Conservation (phyloP, 164 flowering plant genomes). For the Amborella trichopoda region DNA sequence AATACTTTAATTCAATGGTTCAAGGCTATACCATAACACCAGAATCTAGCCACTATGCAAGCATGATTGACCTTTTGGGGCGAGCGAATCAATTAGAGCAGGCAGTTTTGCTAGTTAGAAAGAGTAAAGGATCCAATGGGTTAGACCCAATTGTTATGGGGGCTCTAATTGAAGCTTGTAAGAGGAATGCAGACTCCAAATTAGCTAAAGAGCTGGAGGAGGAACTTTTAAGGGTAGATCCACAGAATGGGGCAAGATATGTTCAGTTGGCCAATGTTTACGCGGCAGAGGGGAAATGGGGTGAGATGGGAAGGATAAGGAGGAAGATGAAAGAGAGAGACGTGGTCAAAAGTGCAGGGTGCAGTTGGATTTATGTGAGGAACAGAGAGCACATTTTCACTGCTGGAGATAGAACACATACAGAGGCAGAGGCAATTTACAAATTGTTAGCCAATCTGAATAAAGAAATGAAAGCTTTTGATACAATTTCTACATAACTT, state of each 20-base stretch:
- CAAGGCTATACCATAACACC: conserved; percentile 38
- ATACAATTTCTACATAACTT: no score
- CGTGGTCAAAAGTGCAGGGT: conserved; percentile 54
- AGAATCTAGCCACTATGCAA: conserved; percentile 67
- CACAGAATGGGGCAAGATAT: conserved; percentile 47
- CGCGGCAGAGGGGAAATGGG: conserved; percentile 74
- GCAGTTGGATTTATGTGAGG: conserved; percentile 66
- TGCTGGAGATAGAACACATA: conserved; percentile 43
- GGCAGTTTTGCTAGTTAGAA: conserved; percentile 36
- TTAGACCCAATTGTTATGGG: conserved; percentile 49
- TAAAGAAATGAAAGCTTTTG: conserved; percentile 26
- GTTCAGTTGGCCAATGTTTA: conserved; percentile 77
- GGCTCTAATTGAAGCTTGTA: conserved; percentile 58
- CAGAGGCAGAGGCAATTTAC: conserved; percentile 39
- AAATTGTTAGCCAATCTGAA: conserved; percentile 26
- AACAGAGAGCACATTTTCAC: conserved; percentile 37
- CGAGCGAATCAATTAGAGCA: conserved; percentile 45
- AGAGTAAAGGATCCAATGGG: conserved; percentile 33
- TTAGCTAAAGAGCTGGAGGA: conserved; percentile 47
- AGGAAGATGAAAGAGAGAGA: conserved; percentile 62
- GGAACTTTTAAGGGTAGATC: conserved; percentile 35
- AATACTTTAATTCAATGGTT: conserved; percentile 47
- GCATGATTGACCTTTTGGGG: conserved; percentile 82
- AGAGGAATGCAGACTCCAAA: conserved; percentile 26
- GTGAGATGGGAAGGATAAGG: conserved; percentile 63